These are phyloP conservation scores for Ophidiomyces ophidiicola DNA, from an alignment of 2,329 filamentous ascomycete genomes.

Conservation along the genomic window DNA sequence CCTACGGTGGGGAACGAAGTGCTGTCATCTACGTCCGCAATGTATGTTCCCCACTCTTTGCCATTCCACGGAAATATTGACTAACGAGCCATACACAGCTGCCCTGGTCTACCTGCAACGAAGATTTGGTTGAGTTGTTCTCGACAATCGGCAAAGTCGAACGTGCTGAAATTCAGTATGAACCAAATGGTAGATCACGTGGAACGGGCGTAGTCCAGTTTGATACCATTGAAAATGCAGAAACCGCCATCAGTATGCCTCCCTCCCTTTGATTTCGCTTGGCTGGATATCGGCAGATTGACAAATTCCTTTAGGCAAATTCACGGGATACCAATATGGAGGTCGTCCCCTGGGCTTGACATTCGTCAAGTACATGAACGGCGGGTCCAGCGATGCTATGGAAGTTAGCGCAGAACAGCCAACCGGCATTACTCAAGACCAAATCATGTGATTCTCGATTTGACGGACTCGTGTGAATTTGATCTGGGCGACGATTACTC, in stretches of 20 bases:
- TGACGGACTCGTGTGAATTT: too few species aligned
- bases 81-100: slow-evolving; percentile 49
- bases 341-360: slow-evolving; percentile 84
- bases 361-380: slow-evolving; percentile 83
- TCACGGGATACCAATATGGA: slow-evolving; percentile 94
- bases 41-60: slow-evolving; percentile 43
- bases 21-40: slow-evolving; percentile 92
- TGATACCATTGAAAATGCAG: slow-evolving; percentile 67
- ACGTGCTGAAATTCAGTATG: slow-evolving; percentile 98
- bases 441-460: slow-evolving; percentile 77
- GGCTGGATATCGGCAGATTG: slow-evolving; percentile 15
- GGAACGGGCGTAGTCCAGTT: slow-evolving; percentile 96
- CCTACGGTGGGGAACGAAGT: slow-evolving; percentile 69
- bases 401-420: slow-evolving; percentile 50
- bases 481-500: too few species aligned
- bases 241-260: slow-evolving; percentile 65
- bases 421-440: slow-evolving; percentile 76
- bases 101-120: slow-evolving; percentile 97
- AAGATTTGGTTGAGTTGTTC: slow-evolving; percentile 91
- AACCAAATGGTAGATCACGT: slow-evolving; percentile 86
- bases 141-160: slow-evolving; percentile 96
- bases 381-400: slow-evolving; percentile 59
- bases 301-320: slow-evolving; percentile 53
- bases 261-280: background rate
- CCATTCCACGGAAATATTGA: slow-evolving; percentile 15